These are phyloP conservation scores for Mycena haematopus DNA, from an alignment of 768 basidiomycete genomes.

Conservation along the genomic window DNA sequence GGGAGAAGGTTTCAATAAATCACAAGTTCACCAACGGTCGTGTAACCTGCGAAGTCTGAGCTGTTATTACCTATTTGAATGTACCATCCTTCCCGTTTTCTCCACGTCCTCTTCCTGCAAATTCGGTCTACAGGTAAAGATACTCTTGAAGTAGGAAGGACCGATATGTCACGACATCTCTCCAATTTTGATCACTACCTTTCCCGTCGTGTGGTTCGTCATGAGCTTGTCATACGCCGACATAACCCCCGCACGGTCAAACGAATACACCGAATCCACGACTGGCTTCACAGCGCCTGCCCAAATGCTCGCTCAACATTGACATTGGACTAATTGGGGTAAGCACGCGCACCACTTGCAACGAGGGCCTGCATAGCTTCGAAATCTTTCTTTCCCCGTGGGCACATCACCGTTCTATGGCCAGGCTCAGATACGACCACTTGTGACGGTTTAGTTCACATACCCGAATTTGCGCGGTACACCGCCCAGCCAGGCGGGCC, in stretches of 20 bases:
- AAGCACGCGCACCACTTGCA: slow-evolving; percentile 5
- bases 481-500: slow-evolving; percentile 62
- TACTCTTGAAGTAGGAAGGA: no score
- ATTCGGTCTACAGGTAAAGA: no score
- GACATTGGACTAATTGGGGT: not conserved
- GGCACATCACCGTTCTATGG: no score
- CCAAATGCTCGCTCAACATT: no score
- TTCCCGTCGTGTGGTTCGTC: slow-evolving; percentile 56
- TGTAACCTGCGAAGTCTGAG: no score
- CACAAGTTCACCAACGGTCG: no score
- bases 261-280: slow-evolving; percentile 55
- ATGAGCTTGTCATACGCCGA: slow-evolving; percentile 58
- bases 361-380: slow-evolving; percentile 6
- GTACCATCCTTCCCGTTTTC: no score
- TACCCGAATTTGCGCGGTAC: slow-evolving; percentile 53
- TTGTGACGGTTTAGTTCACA: slow-evolving; percentile 25
- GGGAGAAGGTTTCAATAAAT: not conserved
- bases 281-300: slow-evolving; percentile 49
- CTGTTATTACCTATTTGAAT: no score
- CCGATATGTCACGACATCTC: not conserved
- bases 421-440: no score
- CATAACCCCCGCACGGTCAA: slow-evolving; percentile 46
- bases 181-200: slow-evolving; percentile 55
- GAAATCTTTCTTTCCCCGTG: slow-evolving; percentile 1
- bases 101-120: no score